A percentile compares a stretch with the other conserved stretches of the same genome.
phyloP scores from a whole-genome alignment of 495 filamentous ascomycete species.

The Penicillium riverlandense region DNA sequence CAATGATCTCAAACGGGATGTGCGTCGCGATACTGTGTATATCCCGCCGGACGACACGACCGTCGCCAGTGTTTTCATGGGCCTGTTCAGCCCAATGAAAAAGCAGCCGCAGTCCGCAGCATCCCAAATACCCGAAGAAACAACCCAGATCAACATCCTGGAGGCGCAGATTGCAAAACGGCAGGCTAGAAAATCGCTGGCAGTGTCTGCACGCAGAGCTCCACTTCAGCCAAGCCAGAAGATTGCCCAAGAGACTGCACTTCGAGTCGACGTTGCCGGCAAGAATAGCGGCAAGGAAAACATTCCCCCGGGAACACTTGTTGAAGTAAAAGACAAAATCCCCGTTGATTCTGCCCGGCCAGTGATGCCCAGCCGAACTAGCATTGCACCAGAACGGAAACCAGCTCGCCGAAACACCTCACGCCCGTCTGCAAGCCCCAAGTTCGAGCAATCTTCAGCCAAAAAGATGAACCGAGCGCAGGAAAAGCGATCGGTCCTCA shows the following conservation, averaged over 20 bases:
- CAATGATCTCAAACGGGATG: conserved; percentile 19
- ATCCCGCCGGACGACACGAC: conserved; percentile 36
- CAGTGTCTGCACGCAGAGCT: conserved; percentile 19
- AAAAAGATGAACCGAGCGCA: neutral
- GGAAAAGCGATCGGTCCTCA: conserved; percentile 3
- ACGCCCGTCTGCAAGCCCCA: neutral
- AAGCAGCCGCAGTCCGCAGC: neutral
- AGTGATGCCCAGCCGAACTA: conserved; percentile 3
- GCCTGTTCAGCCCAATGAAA: conserved; percentile 30
- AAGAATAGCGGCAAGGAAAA: conserved; percentile 44
- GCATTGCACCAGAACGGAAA: neutral
- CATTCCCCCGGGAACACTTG: conserved; percentile 28
- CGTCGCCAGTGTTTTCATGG: conserved; percentile 35
- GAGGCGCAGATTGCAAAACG: conserved; percentile 22
- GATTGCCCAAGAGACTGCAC: conserved; percentile 21
- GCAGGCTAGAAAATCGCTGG: conserved; percentile 19
- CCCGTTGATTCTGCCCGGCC: neutral
- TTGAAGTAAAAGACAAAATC: conserved; percentile 11
- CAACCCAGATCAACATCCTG: conserved; percentile 15
- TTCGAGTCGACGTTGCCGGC: conserved; percentile 27
- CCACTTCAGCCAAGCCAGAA: conserved; percentile 32
- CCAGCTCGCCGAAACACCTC: neutral
- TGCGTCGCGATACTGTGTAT: conserved; percentile 32
- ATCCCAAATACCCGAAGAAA: conserved; percentile 5
- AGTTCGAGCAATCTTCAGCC: conserved; percentile 2